Evolutionary conservation across 2,329 filamentous ascomycete species (phyloP).

Genomic region (Verticillium isaacii): DNA sequence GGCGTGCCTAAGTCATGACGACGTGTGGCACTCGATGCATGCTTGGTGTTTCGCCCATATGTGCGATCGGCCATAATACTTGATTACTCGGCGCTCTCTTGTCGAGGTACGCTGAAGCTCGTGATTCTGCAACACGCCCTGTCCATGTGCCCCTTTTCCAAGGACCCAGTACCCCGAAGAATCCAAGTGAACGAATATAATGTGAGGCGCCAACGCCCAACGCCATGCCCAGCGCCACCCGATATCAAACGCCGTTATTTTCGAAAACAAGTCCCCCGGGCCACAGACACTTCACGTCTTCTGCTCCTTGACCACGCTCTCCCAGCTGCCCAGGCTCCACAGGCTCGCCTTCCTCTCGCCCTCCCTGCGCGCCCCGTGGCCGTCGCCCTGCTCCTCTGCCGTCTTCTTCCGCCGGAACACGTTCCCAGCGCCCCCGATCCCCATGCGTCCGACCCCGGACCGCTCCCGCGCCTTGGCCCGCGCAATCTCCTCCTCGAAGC

Average conservation of each 20-base stretch:
- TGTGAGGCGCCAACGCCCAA: not conserved
- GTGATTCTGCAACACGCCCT: not conserved
- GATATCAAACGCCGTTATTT: not conserved
- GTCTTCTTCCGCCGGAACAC: conserved; percentile 57
- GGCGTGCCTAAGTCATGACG: not conserved
- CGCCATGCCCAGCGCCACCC: not conserved
- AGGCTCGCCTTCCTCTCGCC: conserved; percentile 9
- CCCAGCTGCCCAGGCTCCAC: conserved; percentile 32
- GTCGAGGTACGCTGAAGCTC: no score
- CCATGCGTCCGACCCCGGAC: conserved; percentile 12
- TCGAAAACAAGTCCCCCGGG: no score
- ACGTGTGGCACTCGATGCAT: not conserved
- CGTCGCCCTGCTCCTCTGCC: not conserved
- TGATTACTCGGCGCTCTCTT: not conserved
- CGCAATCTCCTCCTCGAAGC: conserved; percentile 15
- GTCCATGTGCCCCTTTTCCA: not conserved
- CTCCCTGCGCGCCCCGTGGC: not conserved
- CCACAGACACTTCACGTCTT: not conserved
- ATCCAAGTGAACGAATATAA: not conserved
- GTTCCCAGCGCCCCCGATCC: conserved; percentile 46
- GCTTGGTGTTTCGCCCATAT: no score
- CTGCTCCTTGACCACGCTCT: conserved; percentile 12
- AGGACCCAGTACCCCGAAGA: not conserved
- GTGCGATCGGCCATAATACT: no score
- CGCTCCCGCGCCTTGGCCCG: conserved; percentile 11